These are phyloP conservation scores for Phytopythium kandeliae DNA, from an alignment of 352 stramenopile species.

Conservation along the genomic window DNA sequence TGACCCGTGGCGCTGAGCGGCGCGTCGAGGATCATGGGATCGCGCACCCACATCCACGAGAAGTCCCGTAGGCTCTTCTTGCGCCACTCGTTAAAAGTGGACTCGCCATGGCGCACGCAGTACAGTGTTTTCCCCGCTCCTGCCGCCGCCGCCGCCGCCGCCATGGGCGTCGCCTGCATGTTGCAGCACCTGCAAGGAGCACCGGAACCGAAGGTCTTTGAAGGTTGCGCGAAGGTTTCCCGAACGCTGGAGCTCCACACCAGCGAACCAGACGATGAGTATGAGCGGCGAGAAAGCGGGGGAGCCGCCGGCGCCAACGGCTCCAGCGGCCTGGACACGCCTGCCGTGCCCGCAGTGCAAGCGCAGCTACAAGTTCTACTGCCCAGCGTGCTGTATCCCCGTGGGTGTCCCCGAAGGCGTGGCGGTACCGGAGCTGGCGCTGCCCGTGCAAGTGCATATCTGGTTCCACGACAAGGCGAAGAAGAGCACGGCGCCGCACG, in stretches of 20 bases:
- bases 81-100: constrained; percentile 86
- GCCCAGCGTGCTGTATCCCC: constrained; percentile 58
- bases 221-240: constrained; percentile 4
- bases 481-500: constrained; percentile 85
- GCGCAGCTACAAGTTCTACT: constrained; percentile 87
- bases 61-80: constrained; percentile 74
- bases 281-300: not conserved
- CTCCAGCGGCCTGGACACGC: constrained; percentile 39
- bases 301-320: not conserved
- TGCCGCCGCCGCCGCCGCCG: not conserved
- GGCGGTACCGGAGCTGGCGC: constrained; percentile 39
- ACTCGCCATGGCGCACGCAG: constrained; percentile 85
- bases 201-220: not conserved
- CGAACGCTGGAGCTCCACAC: too few relatives aligned
- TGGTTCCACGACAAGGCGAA: constrained; percentile 88
- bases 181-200: too few relatives aligned
- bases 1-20: constrained; percentile 67
- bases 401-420: constrained; percentile 49
- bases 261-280: too few relatives aligned
- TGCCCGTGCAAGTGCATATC: constrained; percentile 78
- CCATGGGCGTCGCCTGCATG: not conserved
- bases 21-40: constrained; percentile 83
- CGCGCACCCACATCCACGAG: constrained; percentile 78
- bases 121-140: constrained; percentile 59
- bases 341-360: constrained; percentile 54